These are phyloP conservation scores for Ilyonectria robusta DNA, from an alignment of 2,329 filamentous ascomycete genomes.

Conservation along the genomic window DNA sequence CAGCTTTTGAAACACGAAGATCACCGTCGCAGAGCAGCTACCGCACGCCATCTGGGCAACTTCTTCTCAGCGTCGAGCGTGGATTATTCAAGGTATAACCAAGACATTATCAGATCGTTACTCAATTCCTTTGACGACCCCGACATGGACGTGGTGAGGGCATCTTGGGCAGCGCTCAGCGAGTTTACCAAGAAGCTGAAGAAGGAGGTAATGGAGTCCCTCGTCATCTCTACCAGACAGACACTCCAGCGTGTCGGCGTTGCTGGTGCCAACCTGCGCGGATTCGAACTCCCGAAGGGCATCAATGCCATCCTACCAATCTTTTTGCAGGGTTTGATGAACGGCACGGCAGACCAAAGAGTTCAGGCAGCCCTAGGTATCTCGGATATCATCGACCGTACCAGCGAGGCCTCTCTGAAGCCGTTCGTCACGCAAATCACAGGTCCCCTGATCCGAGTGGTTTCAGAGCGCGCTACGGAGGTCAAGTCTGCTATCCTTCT, in stretches of 20 bases:
- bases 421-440: constrained; percentile 98
- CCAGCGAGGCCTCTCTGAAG: constrained; percentile 88
- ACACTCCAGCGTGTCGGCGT: constrained; percentile 91
- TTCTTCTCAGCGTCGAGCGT: constrained; percentile 88
- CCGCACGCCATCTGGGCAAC: constrained; percentile 83
- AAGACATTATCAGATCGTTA: constrained; percentile 91
- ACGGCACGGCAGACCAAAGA: constrained; percentile 92
- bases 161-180: constrained; percentile 88
- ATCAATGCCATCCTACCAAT: constrained; percentile 97
- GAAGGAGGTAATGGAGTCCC: constrained; percentile 98
- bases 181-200: constrained; percentile 90
- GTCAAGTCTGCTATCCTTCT: constrained; percentile 96
- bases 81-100: constrained; percentile 96
- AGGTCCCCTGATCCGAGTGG: constrained; percentile 95
- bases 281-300: constrained; percentile 94
- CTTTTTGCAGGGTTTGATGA: constrained; percentile 98
- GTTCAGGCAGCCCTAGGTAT: constrained; percentile 94
- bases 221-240: constrained; percentile 89
- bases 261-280: constrained; percentile 84
- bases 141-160: constrained; percentile 87
- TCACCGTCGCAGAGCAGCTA: constrained; percentile 84
- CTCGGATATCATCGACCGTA: constrained; percentile 95
- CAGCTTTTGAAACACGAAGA: constrained; percentile 93
- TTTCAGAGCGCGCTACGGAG: constrained; percentile 95
- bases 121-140: constrained; percentile 93